Base-by-base conservation (phyloP, 2,329 filamentous ascomycete species). In the Penicillium sp. region DNA sequence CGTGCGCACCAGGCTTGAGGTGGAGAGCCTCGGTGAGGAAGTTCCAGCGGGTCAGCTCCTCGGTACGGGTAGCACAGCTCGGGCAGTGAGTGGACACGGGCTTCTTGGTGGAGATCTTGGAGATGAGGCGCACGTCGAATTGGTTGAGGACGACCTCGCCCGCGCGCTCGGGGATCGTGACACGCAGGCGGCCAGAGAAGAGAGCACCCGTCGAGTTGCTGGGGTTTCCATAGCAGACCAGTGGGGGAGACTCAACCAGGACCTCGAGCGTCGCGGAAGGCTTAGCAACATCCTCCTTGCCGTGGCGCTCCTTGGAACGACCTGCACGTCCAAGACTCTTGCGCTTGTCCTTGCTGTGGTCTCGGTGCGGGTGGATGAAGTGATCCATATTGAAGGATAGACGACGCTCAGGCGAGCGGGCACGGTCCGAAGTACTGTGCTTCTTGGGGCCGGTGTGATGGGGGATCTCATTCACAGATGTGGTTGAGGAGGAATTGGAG, bases 221-320 rank as follows among this genome's bases (percentile, higher is more conserved):
- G 0, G 90, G 83, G 25, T 84, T 81, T 63, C 92, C 92, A 71
- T 95, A 91, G 78, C 96, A 89, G 48, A 97, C 86, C 17, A 94
- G 83, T 2, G 93, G 93, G 1, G 92, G 92, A 12, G 91, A 96
- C 80, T 97, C 93, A 63, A 97, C 89, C 67, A 83, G 75, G 69
- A 89, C 81, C 59, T 84, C 80, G 63, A 89, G 76, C 63, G 80
- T 83, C 53, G 84, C 82, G 2, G 81, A 75, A 51, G 79, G 76
- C 38, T 72, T 67, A 7, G 76, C 69, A 34, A 60, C 52, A n/a
- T 68, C 58, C 1, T 74, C 72, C 49, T 70, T 70, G 25, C 53
- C 58, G 14, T 67, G 54, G 20, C 74, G 74, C 34, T 78, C 76
- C 66, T 76, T 77, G 1, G 76, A 77, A 49, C 75, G 72, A 22